Percentiles rank a stretch among this genome's conserved stretches.
phyloP scores from a whole-genome alignment of 2,329 filamentous ascomycete species.

The Penicillium sclerotiorum region DNA sequence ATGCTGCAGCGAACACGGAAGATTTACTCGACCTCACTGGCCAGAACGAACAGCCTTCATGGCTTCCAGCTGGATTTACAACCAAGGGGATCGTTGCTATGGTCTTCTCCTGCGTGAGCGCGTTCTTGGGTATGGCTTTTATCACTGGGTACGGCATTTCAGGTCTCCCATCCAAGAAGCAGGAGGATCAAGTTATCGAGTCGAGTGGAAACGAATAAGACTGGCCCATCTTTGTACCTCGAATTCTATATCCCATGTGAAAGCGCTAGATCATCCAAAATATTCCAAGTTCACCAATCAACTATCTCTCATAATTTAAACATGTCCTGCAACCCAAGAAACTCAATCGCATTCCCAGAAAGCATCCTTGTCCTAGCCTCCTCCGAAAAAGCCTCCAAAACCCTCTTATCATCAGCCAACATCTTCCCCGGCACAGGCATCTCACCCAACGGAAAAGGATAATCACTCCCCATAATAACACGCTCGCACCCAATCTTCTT shows the following conservation, averaged over 20 bases:
- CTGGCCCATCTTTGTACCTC: too few relatives aligned
- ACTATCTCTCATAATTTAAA: too few relatives aligned
- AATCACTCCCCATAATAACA: conserved; percentile 26
- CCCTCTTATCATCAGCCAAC: conserved; percentile 15
- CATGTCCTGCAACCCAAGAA: conserved; percentile 11
- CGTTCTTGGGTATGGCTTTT: conserved; percentile 67
- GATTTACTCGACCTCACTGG: conserved; percentile 66
- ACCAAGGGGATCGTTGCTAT: conserved; percentile 70
- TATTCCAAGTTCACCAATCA: too few relatives aligned
- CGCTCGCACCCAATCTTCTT: conserved; percentile 21
- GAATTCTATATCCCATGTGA: too few relatives aligned
- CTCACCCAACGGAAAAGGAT: conserved; percentile 25
- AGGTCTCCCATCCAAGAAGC: conserved; percentile 7
- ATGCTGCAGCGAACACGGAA: conserved; percentile 72
- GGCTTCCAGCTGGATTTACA: conserved; percentile 68
- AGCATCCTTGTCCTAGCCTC: conserved; percentile 19
- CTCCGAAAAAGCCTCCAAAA: conserved; percentile 15
- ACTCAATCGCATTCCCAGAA: conserved; percentile 23
- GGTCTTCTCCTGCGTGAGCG: conserved; percentile 70
- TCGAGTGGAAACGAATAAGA: too few relatives aligned
- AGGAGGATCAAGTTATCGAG: too few relatives aligned
- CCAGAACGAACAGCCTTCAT: conserved; percentile 57
- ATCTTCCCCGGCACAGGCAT: conserved; percentile 22
- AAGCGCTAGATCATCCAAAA: too few relatives aligned
- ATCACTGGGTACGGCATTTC: conserved; percentile 64